Evolutionary conservation across 352 stramenopile species (phyloP).

Genomic region (Globisporangium iwayamae): DNA sequence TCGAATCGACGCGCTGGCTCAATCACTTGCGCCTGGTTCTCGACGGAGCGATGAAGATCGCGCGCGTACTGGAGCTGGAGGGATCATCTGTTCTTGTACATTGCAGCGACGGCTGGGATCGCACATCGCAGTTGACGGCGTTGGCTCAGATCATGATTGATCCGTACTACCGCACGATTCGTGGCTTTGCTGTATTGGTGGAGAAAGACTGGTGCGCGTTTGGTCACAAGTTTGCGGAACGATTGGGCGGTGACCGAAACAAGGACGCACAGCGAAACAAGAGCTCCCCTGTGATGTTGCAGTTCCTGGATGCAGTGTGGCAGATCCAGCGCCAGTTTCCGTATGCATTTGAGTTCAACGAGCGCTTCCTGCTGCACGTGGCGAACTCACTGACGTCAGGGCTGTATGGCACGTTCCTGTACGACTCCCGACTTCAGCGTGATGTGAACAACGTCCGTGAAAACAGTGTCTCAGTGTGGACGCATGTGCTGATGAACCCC

Average conservation of each 20-base stretch:
- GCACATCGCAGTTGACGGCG: conserved; percentile 71
- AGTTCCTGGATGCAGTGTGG: conserved; percentile 84
- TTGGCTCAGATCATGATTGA: conserved; percentile 88
- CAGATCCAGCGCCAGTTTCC: conserved; percentile 83
- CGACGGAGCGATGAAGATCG: conserved; percentile 81
- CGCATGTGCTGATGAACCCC: conserved; percentile 55
- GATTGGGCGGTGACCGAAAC: conserved; percentile 61
- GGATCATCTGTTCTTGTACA: conserved; percentile 81
- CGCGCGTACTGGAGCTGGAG: conserved; percentile 79
- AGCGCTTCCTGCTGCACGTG: conserved; percentile 76
- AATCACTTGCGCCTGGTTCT: conserved; percentile 82
- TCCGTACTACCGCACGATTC: conserved; percentile 83
- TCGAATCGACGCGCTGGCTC: conserved; percentile 82
- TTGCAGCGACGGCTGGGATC: conserved; percentile 88
- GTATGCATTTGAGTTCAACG: conserved; percentile 84
- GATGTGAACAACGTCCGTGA: conserved; percentile 53
- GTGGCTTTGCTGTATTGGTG: conserved; percentile 72
- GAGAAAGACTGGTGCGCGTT: conserved; percentile 89
- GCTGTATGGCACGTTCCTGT: conserved; percentile 82
- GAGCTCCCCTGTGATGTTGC: conserved; percentile 81
- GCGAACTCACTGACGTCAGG: conserved; percentile 78
- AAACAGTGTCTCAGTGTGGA: conserved; percentile 76
- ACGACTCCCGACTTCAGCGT: conserved; percentile 68
- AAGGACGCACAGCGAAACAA: conserved; percentile 75
- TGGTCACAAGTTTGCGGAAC: conserved; percentile 81